These are phyloP conservation scores for Mangifera indica DNA, from an alignment of 345 rosid genomes.

Conservation along the genomic window DNA sequence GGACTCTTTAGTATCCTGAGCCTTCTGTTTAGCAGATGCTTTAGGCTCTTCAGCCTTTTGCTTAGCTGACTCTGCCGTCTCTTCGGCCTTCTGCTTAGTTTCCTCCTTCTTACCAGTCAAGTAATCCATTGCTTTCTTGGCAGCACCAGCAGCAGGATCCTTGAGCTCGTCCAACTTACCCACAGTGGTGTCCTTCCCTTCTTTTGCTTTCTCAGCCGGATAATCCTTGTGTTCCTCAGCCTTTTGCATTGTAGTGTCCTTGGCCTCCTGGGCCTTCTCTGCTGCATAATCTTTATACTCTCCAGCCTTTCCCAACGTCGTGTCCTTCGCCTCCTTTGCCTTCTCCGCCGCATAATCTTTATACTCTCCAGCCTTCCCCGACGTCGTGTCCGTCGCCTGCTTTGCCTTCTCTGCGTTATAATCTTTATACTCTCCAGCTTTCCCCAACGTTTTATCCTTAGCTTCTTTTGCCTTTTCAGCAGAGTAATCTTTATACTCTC, in stretches of 20 bases:
- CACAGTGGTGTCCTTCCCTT: constrained; percentile 27
- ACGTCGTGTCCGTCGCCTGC: constrained; percentile 35
- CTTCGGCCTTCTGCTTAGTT: constrained; percentile 46
- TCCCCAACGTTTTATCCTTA: constrained; percentile 10
- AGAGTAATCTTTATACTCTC: constrained; percentile 15
- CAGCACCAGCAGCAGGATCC: constrained; percentile 51
- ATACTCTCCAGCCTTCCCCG: constrained; percentile 39
- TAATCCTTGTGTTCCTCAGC: constrained; percentile 27
- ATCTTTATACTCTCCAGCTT: constrained; percentile 16
- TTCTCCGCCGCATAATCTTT: constrained; percentile 36
- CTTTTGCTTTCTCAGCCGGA: constrained; percentile 30
- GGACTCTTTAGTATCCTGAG: no score
- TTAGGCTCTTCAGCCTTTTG: no score
- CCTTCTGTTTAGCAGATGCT: no score
- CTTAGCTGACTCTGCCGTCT: constrained; percentile 21
- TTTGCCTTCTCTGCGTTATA: constrained; percentile 29
- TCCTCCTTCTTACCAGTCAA: constrained; percentile 59
- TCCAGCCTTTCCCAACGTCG: constrained; percentile 11
- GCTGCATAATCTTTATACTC: constrained; percentile 28
- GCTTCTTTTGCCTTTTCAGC: constrained; percentile 21
- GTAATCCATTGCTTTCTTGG: constrained; percentile 51
- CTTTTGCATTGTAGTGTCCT: constrained; percentile 25
- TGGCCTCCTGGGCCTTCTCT: constrained; percentile 26
- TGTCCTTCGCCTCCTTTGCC: constrained; percentile 20
- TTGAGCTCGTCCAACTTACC: constrained; percentile 22